Evolutionary conservation across 352 stramenopile species (phyloP).

Genomic region (Pythium sukuiense): DNA sequence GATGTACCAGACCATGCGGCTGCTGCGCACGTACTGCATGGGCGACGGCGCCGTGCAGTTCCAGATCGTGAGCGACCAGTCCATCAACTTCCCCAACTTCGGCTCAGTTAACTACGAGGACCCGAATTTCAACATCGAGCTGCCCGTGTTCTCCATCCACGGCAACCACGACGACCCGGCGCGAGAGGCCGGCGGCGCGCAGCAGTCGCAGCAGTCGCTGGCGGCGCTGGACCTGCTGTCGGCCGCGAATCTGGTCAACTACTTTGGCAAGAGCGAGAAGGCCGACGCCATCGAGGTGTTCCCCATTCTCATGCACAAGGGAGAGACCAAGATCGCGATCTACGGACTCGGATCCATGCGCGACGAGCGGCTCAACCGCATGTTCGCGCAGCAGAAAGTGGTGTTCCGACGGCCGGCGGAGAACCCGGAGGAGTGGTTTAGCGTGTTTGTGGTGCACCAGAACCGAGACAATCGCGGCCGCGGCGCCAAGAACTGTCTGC

Average conservation of each 20-base stretch:
- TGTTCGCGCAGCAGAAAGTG: conserved; percentile 96
- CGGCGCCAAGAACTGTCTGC: conserved; percentile 96
- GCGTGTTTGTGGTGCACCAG: conserved; percentile 99
- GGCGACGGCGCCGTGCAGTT: conserved; percentile 83
- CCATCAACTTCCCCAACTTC: conserved; percentile 89
- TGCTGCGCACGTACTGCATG: conserved; percentile 96
- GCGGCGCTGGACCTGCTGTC: conserved; percentile 95
- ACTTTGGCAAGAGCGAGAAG: conserved; percentile 94
- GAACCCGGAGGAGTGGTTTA: conserved; percentile 92
- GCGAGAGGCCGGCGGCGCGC: conserved; percentile 77
- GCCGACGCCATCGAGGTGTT: conserved; percentile 96
- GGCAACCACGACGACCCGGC: conserved; percentile 99
- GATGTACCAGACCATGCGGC: conserved; percentile 96
- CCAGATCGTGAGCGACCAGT: conserved; percentile 91
- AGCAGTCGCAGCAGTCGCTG: conserved; percentile 66
- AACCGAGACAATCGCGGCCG: conserved; percentile 94
- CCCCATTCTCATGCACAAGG: conserved; percentile 96
- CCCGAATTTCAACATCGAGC: conserved; percentile 91
- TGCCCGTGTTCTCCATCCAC: conserved; percentile 99
- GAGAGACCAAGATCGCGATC: conserved; percentile 93
- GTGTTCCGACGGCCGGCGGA: conserved; percentile 90
- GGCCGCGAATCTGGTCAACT: conserved; percentile 97
- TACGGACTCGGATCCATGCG: conserved; percentile 98
- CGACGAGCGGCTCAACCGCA: conserved; percentile 97
- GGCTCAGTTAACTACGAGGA: conserved; percentile 97